phyloP scores from a whole-genome alignment of 108 stramenopile species.

The Cyclotella sp. region DNA sequence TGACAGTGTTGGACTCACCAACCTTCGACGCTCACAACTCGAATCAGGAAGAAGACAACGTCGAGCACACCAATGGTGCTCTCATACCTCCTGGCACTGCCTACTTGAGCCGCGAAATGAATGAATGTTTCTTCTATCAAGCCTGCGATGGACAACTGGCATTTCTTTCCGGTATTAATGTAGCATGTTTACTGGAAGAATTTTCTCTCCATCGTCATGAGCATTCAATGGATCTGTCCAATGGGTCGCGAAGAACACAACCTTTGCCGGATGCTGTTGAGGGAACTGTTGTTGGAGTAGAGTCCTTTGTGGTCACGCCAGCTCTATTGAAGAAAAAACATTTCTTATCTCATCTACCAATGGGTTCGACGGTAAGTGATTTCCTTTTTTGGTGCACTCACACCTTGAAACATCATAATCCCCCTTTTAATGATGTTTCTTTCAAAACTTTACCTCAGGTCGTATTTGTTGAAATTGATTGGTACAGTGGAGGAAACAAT shows the following conservation, averaged over 20 bases:
- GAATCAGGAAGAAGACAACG: neutral
- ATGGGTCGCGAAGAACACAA: constrained; percentile 6
- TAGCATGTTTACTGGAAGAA: constrained; percentile 70
- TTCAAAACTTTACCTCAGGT: neutral
- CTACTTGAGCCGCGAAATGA: constrained; percentile 13
- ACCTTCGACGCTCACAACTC: neutral
- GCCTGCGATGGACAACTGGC: constrained; percentile 75
- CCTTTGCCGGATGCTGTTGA: constrained; percentile 77
- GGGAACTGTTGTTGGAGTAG: constrained; percentile 68
- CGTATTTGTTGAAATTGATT: constrained; percentile 73
- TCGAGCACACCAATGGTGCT: neutral
- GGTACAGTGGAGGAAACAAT: constrained; percentile 35
- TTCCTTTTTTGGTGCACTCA: neutral
- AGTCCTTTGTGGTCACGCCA: constrained; percentile 61
- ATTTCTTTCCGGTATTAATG: constrained; percentile 80
- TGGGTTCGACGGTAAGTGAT: constrained; percentile 55
- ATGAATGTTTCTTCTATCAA: constrained; percentile 73
- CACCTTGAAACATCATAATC: neutral
- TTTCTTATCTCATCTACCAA: constrained; percentile 79
- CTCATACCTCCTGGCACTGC: constrained; percentile 31
- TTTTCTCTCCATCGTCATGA: constrained; percentile 45
- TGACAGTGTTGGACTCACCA: neutral
- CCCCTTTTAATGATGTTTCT: neutral
- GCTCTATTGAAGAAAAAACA: constrained; percentile 68
- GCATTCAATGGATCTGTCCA: constrained; percentile 3